Evolutionary conservation across 208 protist species (phyloP).

Genomic region (Wallacemonas rigidus): DNA sequence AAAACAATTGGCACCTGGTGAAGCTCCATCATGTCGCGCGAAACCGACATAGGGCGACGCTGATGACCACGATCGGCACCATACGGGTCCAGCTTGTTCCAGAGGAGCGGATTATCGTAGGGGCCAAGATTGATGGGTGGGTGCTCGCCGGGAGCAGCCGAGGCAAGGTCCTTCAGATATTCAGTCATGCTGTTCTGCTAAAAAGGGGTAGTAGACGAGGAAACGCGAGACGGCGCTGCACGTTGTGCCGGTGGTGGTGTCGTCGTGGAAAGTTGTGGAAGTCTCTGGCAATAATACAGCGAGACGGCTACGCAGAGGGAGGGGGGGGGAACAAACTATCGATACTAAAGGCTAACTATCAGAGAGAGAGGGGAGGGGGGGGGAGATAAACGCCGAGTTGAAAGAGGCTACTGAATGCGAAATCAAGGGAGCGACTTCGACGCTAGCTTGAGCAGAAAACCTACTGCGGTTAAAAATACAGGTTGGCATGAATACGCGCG

Average conservation of each 20-base stretch:
- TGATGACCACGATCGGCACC: conserved; percentile 91
- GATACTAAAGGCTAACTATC: background rate
- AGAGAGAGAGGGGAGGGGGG: background rate
- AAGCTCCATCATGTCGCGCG: conserved; percentile 89
- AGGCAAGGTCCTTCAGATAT: conserved; percentile 78
- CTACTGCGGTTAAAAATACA: background rate
- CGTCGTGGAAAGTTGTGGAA: no score
- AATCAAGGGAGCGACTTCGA: no score
- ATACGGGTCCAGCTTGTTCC: conserved; percentile 91
- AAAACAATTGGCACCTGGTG: conserved; percentile 85
- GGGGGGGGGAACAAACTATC: background rate
- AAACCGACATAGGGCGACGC: conserved; percentile 87
- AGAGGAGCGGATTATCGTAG: conserved; percentile 90
- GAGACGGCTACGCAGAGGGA: background rate
- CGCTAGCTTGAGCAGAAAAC: background rate
- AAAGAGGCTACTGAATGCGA: no score
- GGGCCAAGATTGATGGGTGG: conserved; percentile 89
- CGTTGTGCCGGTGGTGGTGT: no score
- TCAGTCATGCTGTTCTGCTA: conserved; percentile 62
- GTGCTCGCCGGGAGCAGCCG: conserved; percentile 53
- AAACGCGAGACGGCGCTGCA: no score
- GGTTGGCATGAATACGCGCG: background rate
- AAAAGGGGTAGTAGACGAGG: background rate
- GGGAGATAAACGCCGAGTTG: background rate
- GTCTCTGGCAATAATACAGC: no score